Conservation (phyloP, 2,329 filamentous ascomycete species). For the Exserohilum turcica region DNA sequence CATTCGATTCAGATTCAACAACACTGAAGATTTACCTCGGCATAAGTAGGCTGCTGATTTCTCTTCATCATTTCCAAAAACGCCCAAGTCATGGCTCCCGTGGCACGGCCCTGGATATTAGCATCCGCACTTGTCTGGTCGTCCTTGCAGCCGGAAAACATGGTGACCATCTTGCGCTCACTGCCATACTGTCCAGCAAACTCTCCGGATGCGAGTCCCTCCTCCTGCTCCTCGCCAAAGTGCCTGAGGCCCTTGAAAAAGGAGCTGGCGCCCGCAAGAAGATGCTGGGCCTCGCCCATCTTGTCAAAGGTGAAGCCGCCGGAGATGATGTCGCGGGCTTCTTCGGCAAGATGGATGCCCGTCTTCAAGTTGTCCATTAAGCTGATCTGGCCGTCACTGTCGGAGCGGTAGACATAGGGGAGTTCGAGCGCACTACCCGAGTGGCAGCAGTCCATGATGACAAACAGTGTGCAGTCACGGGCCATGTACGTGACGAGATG, state of each 20-base stretch:
- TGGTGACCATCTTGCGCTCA: conserved; percentile 56
- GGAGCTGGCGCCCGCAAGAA: conserved; percentile 59
- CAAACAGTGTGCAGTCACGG: conserved; percentile 58
- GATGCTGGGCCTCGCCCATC: conserved; percentile 57
- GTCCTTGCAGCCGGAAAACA: conserved; percentile 59
- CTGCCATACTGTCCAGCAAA: conserved; percentile 53
- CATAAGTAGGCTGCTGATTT: conserved; percentile 46
- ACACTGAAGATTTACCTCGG: conserved; percentile 38
- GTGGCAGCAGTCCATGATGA: conserved; percentile 67
- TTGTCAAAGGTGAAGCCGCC: conserved; percentile 59
- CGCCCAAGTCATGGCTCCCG: conserved; percentile 57
- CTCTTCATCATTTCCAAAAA: conserved; percentile 53
- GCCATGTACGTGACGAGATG: conserved; percentile 59
- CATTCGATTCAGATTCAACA: too few species aligned
- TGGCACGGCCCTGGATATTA: conserved; percentile 51
- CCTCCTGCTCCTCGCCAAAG: conserved; percentile 53
- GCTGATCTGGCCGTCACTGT: conserved; percentile 62
- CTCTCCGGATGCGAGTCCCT: conserved; percentile 44
- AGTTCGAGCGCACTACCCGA: conserved; percentile 64
- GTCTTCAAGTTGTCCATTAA: conserved; percentile 61
- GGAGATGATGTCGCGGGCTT: conserved; percentile 57
- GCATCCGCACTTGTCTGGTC: conserved; percentile 59
- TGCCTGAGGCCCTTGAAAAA: conserved; percentile 61
- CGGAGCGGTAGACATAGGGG: conserved; percentile 62
- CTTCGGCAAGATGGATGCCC: conserved; percentile 57